Conservation (phyloP, 192 early-diverging fungal species). For the Lobosporangium transversale region DNA sequence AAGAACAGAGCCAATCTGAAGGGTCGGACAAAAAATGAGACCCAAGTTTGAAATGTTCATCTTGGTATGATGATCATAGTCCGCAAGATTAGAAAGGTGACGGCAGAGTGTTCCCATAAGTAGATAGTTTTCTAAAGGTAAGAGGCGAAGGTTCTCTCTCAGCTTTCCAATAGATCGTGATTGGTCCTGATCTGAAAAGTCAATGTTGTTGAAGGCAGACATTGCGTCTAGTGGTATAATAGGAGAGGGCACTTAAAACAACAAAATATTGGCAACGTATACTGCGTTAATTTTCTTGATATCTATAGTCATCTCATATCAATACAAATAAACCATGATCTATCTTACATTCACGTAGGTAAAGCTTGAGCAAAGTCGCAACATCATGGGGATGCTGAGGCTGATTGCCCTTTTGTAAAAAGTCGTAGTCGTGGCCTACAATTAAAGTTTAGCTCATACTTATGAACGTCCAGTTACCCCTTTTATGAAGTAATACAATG, state of each 20-base stretch:
- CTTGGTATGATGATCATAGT: slow-evolving; percentile 54
- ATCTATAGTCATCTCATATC: no score
- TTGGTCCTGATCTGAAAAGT: slow-evolving; percentile 31
- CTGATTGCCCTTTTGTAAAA: slow-evolving; percentile 51
- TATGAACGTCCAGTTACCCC: no score
- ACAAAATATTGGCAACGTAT: not conserved
- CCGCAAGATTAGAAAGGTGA: slow-evolving; percentile 61
- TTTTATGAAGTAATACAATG: no score
- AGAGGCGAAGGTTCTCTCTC: slow-evolving; percentile 24
- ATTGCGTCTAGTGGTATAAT: slow-evolving; percentile 53
- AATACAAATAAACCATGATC: no score
- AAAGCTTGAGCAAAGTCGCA: slow-evolving; percentile 64
- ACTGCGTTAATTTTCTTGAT: no score
- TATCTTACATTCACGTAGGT: slow-evolving; percentile 64
- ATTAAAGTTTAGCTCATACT: not conserved
- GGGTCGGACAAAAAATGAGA: slow-evolving; percentile 67
- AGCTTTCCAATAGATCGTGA: slow-evolving; percentile 3
- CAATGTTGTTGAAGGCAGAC: slow-evolving; percentile 45
- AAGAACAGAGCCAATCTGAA: slow-evolving; percentile 59
- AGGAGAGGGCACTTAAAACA: slow-evolving; percentile 52
- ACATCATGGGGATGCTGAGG: slow-evolving; percentile 65
- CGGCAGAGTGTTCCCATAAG: slow-evolving; percentile 57
- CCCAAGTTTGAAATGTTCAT: slow-evolving; percentile 69
- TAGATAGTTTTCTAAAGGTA: slow-evolving; percentile 60
- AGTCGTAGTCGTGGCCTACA: slow-evolving; percentile 59